phyloP scores from a whole-genome alignment of 2,329 filamentous ascomycete species.

The Pyrenophora teres region DNA sequence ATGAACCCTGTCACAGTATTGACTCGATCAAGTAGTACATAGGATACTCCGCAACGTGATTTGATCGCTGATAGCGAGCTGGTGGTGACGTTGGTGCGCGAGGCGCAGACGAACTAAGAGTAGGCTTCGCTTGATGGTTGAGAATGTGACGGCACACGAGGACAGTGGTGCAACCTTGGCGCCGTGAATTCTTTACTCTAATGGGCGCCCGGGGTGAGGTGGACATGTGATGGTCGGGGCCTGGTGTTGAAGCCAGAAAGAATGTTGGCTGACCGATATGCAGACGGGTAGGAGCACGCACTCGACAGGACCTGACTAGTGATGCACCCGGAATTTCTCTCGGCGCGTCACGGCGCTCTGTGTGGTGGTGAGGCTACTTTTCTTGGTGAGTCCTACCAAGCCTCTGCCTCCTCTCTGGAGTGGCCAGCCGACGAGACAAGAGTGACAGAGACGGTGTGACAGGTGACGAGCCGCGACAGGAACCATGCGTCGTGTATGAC shows the following conservation, averaged over 20 bases:
- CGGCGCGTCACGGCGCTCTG: background rate
- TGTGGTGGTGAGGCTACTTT: background rate
- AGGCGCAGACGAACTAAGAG: background rate
- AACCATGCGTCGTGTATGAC: background rate
- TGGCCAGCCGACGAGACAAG: background rate
- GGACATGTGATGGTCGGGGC: background rate
- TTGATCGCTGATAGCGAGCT: no score
- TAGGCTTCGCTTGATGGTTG: background rate
- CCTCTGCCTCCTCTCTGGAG: background rate
- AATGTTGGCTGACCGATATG: background rate
- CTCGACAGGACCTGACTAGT: background rate
- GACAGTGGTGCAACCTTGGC: background rate
- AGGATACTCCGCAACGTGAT: background rate
- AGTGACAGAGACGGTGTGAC: background rate
- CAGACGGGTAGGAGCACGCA: background rate
- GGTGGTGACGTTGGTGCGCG: background rate
- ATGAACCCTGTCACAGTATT: constrained; percentile 4
- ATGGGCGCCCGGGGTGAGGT: background rate
- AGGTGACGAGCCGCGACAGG: background rate
- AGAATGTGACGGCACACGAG: constrained; percentile 1
- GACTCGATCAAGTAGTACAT: background rate
- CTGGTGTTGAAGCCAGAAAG: background rate
- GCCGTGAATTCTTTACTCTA: background rate
- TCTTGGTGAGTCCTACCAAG: background rate
- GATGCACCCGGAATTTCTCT: background rate